Conservation (phyloP, 306 rosid genomes). For the Myrica gale region DNA sequence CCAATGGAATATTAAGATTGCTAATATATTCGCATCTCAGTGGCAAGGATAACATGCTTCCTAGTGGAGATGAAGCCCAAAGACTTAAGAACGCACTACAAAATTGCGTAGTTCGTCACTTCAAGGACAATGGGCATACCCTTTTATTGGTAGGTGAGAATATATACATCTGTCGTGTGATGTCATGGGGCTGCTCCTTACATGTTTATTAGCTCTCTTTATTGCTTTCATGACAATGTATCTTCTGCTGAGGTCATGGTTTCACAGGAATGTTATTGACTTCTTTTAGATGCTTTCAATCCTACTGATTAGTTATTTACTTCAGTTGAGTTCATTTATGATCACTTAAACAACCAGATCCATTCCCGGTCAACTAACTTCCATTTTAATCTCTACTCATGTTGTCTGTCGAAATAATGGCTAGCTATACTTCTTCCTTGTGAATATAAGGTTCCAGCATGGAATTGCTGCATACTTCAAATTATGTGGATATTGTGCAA, state of each 20-base stretch:
- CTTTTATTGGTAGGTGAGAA: conserved; percentile 74
- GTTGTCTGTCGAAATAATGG: background rate
- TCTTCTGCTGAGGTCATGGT: background rate
- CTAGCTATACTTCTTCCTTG: background rate
- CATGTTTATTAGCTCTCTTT: background rate
- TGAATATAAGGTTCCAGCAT: background rate
- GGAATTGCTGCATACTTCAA: background rate
- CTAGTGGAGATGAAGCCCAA: conserved; percentile 74
- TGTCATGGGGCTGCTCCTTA: background rate
- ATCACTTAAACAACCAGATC: background rate
- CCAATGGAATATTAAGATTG: conserved; percentile 21
- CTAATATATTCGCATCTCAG: conserved; percentile 47
- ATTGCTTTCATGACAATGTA: background rate
- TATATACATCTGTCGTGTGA: background rate
- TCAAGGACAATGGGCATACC: conserved; percentile 84
- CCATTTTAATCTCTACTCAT: background rate
- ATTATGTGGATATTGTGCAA: no score
- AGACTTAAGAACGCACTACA: conserved; percentile 52
- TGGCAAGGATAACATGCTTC: conserved; percentile 88
- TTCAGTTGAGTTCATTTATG: conserved; percentile 14
- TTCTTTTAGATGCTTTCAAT: background rate
- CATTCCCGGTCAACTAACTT: background rate
- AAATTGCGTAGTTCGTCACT: conserved; percentile 65
- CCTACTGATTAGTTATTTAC: conserved; percentile 9
- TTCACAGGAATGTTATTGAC: background rate